Base-by-base conservation (phyloP, 306 rosid genomes). In the Ziziphus jujuba region DNA sequence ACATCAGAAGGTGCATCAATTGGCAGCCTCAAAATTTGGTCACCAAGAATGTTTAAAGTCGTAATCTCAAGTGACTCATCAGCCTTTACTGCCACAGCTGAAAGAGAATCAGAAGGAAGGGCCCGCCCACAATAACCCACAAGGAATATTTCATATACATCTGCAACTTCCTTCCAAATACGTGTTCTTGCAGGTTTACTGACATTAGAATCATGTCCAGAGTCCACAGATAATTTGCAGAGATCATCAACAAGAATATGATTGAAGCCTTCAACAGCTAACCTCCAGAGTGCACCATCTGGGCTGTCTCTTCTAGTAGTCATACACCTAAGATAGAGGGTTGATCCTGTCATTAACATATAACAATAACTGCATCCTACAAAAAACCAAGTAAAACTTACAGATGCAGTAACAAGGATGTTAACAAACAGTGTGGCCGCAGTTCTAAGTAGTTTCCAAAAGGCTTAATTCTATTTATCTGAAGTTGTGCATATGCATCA, bases 71-170 rank as follows among this genome's bases (percentile, higher is more conserved):
- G 91, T 69, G 84, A 83, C 90, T 90, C 98, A 36, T 90, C 95
- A 71, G 88, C 85, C 69, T 80, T 84, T 60, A 86, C 70, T 64
- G 81, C 84, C 75, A 66, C 80, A 17, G 82, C 60, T 56, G 98
- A 79, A 57, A 86, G 88, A 57, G 98, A 86, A 84, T 81, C 84
- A 22, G 97, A 87, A 67, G 86, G 82, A 77, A 90, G 90, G 66
- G 98, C 96, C 59, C 98, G 81, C 65, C 98, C 97, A 78, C 98
- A 93, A 69, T 93, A 93, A 61, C 97, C 98, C 21, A 93, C 84
- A 19, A 93, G 91, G 87, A 93, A 93, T 78, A 90, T 80, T 75
- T 93, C 98, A 80, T 86, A 93, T 64, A 90, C 83, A 70, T 93
- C 97, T 0, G 98, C 93, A 78, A 93, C 87, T 80, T 93, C 98